Conservation (phyloP, 768 basidiomycete genomes). For the Fistulinella prunicolor region DNA sequence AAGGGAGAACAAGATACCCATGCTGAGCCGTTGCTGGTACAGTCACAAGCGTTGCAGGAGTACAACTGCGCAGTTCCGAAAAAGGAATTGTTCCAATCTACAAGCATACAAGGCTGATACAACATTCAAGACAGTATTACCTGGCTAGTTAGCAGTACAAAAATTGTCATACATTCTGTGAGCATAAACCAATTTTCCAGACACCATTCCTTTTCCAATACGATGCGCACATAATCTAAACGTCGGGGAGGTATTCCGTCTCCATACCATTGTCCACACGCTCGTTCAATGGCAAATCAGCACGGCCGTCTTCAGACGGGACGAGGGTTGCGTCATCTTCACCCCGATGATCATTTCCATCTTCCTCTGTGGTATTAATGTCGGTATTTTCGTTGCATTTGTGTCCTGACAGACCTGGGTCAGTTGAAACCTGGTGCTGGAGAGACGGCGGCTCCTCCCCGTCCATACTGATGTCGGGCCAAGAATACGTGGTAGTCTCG, state of each 20-base stretch:
- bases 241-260: slow-evolving; percentile 1
- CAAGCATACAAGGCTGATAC: too few species aligned
- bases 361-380: neutral
- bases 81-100: too few species aligned
- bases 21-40: slow-evolving; percentile 27
- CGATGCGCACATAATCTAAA: too few species aligned
- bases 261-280: neutral
- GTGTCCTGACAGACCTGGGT: slow-evolving; percentile 3
- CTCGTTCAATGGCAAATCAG: neutral
- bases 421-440: neutral
- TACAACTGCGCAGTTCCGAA: neutral
- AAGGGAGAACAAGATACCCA: slow-evolving; percentile 74
- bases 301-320: slow-evolving; percentile 8
- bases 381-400: slow-evolving; percentile 4
- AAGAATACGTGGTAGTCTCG: neutral
- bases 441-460: neutral
- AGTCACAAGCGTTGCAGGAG: too few species aligned
- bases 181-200: too few species aligned
- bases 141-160: too few species aligned
- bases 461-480: neutral
- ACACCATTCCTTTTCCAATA: too few species aligned
- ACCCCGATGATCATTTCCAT: neutral
- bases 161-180: too few species aligned
- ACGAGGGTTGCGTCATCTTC: slow-evolving; percentile 19
- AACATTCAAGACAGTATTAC: too few species aligned